Percentiles rank a stretch among this genome's conserved stretches.
Evolutionary conservation across 768 basidiomycete genomes (phyloP).

Genomic region (Crepidotus variabilis): DNA sequence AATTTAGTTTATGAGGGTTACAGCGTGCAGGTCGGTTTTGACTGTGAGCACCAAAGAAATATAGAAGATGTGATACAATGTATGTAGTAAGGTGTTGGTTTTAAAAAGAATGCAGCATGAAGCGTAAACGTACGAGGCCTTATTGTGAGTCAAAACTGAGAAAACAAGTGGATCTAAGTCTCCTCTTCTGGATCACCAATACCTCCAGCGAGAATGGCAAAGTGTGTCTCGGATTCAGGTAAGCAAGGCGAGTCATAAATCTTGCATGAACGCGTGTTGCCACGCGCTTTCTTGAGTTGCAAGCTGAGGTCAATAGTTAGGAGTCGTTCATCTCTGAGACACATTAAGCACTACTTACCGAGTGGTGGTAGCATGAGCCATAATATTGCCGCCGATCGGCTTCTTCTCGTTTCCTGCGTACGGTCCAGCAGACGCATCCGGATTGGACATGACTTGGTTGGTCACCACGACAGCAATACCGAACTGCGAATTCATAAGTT

Average conservation of each 20-base stretch:
- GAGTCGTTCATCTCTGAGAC: conserved; percentile 9
- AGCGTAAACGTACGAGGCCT: no score
- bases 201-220: conserved; percentile 88
- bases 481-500: conserved; percentile 51
- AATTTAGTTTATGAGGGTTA: no score
- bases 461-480: conserved; percentile 97
- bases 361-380: conserved; percentile 98
- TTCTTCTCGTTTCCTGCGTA: conserved; percentile 93
- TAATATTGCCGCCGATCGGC: conserved; percentile 98
- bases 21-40: no score
- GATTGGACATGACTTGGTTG: conserved; percentile 99
- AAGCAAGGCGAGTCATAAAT: conserved; percentile 98
- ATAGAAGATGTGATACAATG: no score
- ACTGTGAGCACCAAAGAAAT: no score
- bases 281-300: conserved; percentile 89
- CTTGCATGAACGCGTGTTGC: conserved; percentile 89
- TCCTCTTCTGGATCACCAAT: conserved; percentile 96
- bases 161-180: conserved; percentile 27
- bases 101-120: no score
- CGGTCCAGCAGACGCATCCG: conserved; percentile 88
- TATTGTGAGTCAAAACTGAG: neutral
- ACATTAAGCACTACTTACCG: conserved; percentile 45
- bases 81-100: no score
- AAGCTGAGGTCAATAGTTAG: conserved; percentile 42
- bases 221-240: conserved; percentile 93